A percentile compares a stretch with the other conserved stretches of the same genome.
These are phyloP conservation scores for Metschnikowia aberdeeniae DNA, from an alignment of 805 yeast genomes.

Conservation along the genomic window DNA sequence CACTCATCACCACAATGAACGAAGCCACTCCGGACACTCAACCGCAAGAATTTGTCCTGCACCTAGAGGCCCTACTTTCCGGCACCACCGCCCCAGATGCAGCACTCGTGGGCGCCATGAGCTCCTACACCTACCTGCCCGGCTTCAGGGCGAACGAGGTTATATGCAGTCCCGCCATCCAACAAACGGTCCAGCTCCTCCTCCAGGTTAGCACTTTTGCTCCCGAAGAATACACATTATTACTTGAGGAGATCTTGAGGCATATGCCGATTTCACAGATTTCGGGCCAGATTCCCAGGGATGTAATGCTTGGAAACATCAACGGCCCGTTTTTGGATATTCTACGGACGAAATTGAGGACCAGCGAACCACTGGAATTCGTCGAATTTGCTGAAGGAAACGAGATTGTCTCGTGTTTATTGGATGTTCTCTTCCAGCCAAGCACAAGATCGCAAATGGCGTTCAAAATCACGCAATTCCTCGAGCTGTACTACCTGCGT, in stretches of 20 bases:
- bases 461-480: neutral
- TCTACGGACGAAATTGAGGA: neutral
- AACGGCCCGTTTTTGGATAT: neutral
- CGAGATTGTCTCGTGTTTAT: neutral
- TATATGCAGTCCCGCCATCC: constrained; percentile 10
- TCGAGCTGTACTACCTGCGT: neutral
- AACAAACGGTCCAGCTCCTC: constrained; percentile 10
- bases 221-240: constrained; percentile 2
- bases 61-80: constrained; percentile 4
- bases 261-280: constrained; percentile 8
- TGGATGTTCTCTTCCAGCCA: neutral
- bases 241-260: constrained; percentile 6
- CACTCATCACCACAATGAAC: neutral
- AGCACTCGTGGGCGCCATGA: constrained; percentile 3
- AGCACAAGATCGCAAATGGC: neutral
- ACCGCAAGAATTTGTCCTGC: constrained; percentile 3
- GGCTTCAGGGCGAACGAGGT: neutral
- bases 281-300: constrained; percentile 7
- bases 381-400: neutral
- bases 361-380: neutral
- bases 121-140: constrained; percentile 4
- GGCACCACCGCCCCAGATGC: constrained; percentile 6
- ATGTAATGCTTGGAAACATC: constrained; percentile 1
- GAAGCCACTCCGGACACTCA: constrained; percentile 5
- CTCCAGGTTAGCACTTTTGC: constrained; percentile 3